Evolutionary conservation across 352 stramenopile species (phyloP), one percentile per base, ranked within the genome.

Genomic region (Globisporangium alternatum): DNA sequence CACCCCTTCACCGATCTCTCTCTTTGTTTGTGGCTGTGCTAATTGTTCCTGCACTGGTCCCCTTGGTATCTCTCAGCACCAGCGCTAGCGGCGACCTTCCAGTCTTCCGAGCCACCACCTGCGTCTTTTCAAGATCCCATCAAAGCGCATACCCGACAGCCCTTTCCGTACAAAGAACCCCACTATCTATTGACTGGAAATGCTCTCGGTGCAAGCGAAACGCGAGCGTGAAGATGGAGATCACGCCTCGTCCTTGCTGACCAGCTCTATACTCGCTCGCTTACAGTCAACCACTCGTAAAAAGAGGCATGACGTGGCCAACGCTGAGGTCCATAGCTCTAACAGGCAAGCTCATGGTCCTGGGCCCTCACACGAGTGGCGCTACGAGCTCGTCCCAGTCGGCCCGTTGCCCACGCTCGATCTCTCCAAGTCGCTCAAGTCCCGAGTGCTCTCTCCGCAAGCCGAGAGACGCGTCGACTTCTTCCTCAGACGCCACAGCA

Each of bases 381-480:
- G 57, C 37, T 80, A 77, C 61, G 41, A 59, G 4, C 60, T 79
- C 5, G 67, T 73, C n/a, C 72, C 69, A 25, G 58, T 62, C 1
- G 45, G 59, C 12, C 22, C 66, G 5, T 61, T 75, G 51, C 69
- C 69, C 5, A 17, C 57, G 5, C 52, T 75, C 30, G 64, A 79
- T 19, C 53, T 79, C 28, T 75, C 63, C 56, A 66, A 71, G 35
- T 77, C 72, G 35, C 69, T 79, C 56, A 65, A 68, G 59, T 65
- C 53, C 10, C 57, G 60, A 21, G 54, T 75, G 15, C 56, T 79
- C 17, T 62, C 63, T 0, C 12, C 12, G 1, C 43, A 5, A 25
- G 7, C 66, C 3, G 47, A 68, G 31, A 63, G 44, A 2, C 57
- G 22, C 17, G 64, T 68, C 51, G 72, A 54, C 52, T 47, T 37